These are phyloP conservation scores for Acephala macrosclerotiorum DNA, from an alignment of 2,329 filamentous ascomycete species.

Conservation along the genomic window DNA sequence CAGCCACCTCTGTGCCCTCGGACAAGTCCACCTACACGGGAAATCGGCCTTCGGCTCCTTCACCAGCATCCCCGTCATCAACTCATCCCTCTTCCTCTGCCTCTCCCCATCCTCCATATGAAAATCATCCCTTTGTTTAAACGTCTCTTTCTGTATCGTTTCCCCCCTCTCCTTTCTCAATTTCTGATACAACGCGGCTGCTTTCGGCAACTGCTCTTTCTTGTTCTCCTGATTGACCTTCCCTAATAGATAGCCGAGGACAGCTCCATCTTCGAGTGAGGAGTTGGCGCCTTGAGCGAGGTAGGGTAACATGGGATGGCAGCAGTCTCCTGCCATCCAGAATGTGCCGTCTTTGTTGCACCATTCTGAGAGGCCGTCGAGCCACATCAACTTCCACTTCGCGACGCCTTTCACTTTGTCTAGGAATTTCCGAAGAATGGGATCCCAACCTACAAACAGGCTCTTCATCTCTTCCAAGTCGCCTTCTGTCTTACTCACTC, in stretches of 20 bases:
- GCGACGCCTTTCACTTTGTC: slow-evolving; percentile 63
- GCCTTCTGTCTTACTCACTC: slow-evolving; percentile 58
- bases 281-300: slow-evolving; percentile 73
- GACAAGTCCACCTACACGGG: slow-evolving; percentile 70
- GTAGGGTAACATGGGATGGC: slow-evolving; percentile 70
- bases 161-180: slow-evolving; percentile 57
- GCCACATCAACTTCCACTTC: slow-evolving; percentile 73
- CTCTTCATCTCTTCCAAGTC: slow-evolving; percentile 66
- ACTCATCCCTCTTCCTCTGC: slow-evolving; percentile 62
- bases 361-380: slow-evolving; percentile 45
- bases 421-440: slow-evolving; percentile 54
- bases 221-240: slow-evolving; percentile 52
- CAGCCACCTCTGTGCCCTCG: slow-evolving; percentile 67
- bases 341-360: slow-evolving; percentile 36
- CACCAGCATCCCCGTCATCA: slow-evolving; percentile 64
- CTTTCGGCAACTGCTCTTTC: slow-evolving; percentile 53
- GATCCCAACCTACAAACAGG: slow-evolving; percentile 71
- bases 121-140: slow-evolving; percentile 61
- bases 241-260: slow-evolving; percentile 65
- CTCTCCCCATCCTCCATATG: slow-evolving; percentile 62
- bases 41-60: slow-evolving; percentile 60
- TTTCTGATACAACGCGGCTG: slow-evolving; percentile 53
- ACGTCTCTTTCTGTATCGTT: slow-evolving; percentile 67
- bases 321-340: slow-evolving; percentile 60
- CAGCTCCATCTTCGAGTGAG: slow-evolving; percentile 72